phyloP scores from a whole-genome alignment of 2,329 filamentous ascomycete species.

The Alternaria sp. region DNA sequence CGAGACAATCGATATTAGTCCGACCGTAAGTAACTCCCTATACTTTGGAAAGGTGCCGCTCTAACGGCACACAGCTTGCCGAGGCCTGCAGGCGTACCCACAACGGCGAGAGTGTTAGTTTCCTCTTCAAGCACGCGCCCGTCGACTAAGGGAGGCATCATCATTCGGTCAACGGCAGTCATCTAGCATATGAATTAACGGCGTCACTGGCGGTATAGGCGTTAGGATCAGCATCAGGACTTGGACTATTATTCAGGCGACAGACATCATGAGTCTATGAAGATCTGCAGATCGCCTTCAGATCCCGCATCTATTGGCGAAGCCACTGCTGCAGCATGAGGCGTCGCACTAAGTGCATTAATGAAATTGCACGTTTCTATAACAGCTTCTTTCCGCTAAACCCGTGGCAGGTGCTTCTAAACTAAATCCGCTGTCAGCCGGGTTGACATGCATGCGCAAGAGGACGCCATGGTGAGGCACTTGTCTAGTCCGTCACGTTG shows the following conservation, averaged over 20 bases:
- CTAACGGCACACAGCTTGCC: slow-evolving; percentile 57
- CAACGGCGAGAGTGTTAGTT: slow-evolving; percentile 73
- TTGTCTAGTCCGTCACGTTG: background rate
- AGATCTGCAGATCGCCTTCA: slow-evolving; percentile 13
- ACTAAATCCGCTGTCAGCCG: slow-evolving; percentile 29
- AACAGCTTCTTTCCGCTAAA: slow-evolving; percentile 17
- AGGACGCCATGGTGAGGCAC: slow-evolving; percentile 7
- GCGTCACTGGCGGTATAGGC: slow-evolving; percentile 21
- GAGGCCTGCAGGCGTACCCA: slow-evolving; percentile 76
- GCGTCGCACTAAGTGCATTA: slow-evolving; percentile 24
- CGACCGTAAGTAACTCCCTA: slow-evolving; percentile 62
- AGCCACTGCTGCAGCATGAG: slow-evolving; percentile 21
- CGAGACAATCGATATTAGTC: slow-evolving; percentile 89
- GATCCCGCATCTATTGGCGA: slow-evolving; percentile 15
- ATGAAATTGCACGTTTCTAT: slow-evolving; percentile 15
- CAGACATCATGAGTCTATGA: slow-evolving; percentile 6
- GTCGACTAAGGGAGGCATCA: slow-evolving; percentile 43
- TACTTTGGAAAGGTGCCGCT: background rate
- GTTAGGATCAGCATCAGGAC: slow-evolving; percentile 12
- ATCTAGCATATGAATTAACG: slow-evolving; percentile 15
- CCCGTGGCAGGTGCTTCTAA: slow-evolving; percentile 13
- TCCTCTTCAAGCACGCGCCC: slow-evolving; percentile 72
- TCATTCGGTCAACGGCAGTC: slow-evolving; percentile 10
- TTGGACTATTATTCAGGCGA: slow-evolving; percentile 1
- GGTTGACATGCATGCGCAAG: slow-evolving; percentile 20